These are phyloP conservation scores for Candida endomychidarum DNA, from an alignment of 805 yeast genomes.

Conservation along the genomic window DNA sequence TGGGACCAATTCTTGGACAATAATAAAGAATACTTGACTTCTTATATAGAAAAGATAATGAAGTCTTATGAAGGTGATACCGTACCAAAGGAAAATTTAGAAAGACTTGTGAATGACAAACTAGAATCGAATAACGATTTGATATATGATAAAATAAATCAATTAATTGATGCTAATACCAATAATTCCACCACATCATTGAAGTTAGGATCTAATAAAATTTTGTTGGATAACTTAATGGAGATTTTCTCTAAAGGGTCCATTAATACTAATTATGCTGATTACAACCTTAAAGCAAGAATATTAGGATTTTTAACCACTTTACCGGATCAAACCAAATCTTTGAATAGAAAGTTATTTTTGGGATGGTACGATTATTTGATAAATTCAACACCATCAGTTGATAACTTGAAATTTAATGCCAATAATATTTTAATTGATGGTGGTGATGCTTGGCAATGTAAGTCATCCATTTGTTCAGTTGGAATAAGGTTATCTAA, in stretches of 20 bases:
- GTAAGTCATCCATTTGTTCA: slow-evolving; percentile 28
- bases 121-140: slow-evolving; percentile 24
- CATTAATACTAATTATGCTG: slow-evolving; percentile 39
- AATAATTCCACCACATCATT: slow-evolving; percentile 11
- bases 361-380: slow-evolving; percentile 44
- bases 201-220: slow-evolving; percentile 16
- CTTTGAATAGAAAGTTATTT: slow-evolving; percentile 27
- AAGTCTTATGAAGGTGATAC: slow-evolving; percentile 13
- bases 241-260: slow-evolving; percentile 35
- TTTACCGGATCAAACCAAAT: slow-evolving; percentile 19
- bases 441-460: slow-evolving; percentile 34
- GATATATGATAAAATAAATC: slow-evolving; percentile 24
- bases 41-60: slow-evolving; percentile 15
- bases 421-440: slow-evolving; percentile 41
- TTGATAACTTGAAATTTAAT: slow-evolving; percentile 29
- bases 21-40: slow-evolving; percentile 20
- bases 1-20: slow-evolving; percentile 28
- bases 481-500: slow-evolving; percentile 35
- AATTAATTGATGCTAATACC: slow-evolving; percentile 23
- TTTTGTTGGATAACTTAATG: slow-evolving; percentile 29
- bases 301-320: slow-evolving; percentile 41
- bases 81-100: slow-evolving; percentile 23
- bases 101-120: slow-evolving; percentile 21
- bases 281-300: slow-evolving; percentile 37
- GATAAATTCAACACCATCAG: slow-evolving; percentile 21